Conservation (phyloP, 1,284 basidiomycete genomes). For the Somion occarium region DNA sequence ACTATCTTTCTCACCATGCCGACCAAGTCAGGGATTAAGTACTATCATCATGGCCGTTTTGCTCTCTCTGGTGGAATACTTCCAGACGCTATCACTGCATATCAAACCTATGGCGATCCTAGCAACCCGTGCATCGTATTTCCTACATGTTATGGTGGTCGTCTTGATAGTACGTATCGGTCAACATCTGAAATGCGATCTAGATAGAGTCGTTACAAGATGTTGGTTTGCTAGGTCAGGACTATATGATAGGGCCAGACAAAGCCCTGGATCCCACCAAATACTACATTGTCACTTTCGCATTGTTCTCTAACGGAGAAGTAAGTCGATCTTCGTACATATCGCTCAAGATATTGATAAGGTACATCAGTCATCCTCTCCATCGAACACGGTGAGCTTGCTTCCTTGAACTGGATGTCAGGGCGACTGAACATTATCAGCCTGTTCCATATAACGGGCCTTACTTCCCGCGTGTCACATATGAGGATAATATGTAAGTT, state of each 20-base stretch:
- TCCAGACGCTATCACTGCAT: constrained; percentile 31
- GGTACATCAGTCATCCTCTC: constrained; percentile 46
- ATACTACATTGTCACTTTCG: constrained; percentile 54
- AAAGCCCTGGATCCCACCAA: constrained; percentile 46
- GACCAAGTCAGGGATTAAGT: constrained; percentile 22
- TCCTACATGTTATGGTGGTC: constrained; percentile 31
- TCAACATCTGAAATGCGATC: not conserved
- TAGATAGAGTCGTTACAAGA: constrained; percentile 1
- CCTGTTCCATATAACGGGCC: constrained; percentile 6
- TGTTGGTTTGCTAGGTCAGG: constrained; percentile 34
- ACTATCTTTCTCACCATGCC: not conserved
- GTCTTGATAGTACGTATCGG: constrained; percentile 27
- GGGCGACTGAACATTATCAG: not conserved
- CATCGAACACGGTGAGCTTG: constrained; percentile 50
- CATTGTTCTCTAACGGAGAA: constrained; percentile 56
- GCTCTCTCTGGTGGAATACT: constrained; percentile 28
- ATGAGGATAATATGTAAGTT: constrained; percentile 55
- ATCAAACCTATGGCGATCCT: constrained; percentile 31
- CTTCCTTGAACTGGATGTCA: too few species aligned
- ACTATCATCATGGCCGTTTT: constrained; percentile 33
- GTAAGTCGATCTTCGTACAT: too few species aligned
- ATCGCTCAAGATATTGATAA: not conserved
- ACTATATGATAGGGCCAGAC: constrained; percentile 45
- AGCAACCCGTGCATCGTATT: constrained; percentile 33
- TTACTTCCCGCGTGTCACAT: constrained; percentile 25